phyloP scores from a whole-genome alignment of 345 rosid species.

The Gossypium rotundifolium region DNA sequence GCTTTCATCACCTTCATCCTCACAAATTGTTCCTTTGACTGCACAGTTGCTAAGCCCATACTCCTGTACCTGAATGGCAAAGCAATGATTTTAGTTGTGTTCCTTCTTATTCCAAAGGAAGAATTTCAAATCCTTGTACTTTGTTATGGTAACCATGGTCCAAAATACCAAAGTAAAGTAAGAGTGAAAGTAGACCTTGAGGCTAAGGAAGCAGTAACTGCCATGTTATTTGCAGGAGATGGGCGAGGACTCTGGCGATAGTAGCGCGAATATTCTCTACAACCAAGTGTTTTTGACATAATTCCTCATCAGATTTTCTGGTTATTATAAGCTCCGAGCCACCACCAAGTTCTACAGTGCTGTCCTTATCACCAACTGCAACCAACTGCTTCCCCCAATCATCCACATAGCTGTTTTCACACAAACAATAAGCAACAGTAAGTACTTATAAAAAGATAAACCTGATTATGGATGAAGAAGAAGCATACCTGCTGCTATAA shows the following conservation, averaged over 20 bases:
- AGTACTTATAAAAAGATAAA: neutral
- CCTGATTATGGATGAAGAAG: neutral
- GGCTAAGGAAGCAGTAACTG: conserved; percentile 57
- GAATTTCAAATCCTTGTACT: conserved; percentile 28
- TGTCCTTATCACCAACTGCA: conserved; percentile 49
- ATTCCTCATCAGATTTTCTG: conserved; percentile 40
- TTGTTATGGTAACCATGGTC: conserved; percentile 47
- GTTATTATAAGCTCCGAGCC: conserved; percentile 88
- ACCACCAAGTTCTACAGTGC: conserved; percentile 51
- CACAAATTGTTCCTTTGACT: neutral
- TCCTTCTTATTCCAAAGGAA: conserved; percentile 35
- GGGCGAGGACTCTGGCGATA: conserved; percentile 94
- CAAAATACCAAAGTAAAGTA: conserved; percentile 20
- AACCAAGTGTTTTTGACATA: conserved; percentile 66
- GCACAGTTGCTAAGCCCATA: neutral
- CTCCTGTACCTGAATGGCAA: neutral
- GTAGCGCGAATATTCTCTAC: conserved; percentile 75
- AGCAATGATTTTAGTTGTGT: neutral
- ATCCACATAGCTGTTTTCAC: conserved; percentile 58
- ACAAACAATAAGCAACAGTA: neutral
- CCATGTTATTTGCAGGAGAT: conserved; percentile 41
- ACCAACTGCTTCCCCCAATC: conserved; percentile 63
- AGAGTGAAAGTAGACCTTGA: conserved; percentile 47
- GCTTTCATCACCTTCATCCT: neutral
- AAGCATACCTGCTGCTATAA: conserved; percentile 72